Percentiles rank a stretch among this genome's conserved stretches.
These are phyloP conservation scores for Fusarium sp. DNA, from an alignment of 2,329 filamentous ascomycete genomes.

Conservation along the genomic window DNA sequence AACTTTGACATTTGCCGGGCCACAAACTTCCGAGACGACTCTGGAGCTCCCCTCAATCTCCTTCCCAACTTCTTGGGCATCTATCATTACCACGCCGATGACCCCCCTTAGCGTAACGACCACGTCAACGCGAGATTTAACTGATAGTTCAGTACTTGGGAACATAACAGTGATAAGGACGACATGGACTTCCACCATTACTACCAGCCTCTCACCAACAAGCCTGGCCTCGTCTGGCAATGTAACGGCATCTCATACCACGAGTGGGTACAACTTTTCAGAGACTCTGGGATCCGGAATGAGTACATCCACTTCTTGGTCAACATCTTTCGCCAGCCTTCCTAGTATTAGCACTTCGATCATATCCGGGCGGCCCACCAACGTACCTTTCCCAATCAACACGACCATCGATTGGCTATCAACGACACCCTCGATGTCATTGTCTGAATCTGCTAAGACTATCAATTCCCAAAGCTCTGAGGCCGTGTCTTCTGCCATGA, in stretches of 20 bases:
- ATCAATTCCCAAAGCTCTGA: neutral
- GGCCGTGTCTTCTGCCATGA: neutral
- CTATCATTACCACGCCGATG: slow-evolving; percentile 21
- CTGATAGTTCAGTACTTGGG: neutral
- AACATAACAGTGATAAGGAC: slow-evolving; percentile 12
- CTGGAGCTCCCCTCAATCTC: neutral
- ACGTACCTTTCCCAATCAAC: slow-evolving; percentile 29
- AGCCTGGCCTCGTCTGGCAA: slow-evolving; percentile 3
- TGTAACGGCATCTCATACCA: slow-evolving; percentile 16
- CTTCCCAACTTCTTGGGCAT: slow-evolving; percentile 11
- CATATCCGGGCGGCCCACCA: slow-evolving; percentile 17
- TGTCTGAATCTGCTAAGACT: neutral
- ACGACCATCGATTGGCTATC: slow-evolving; percentile 20
- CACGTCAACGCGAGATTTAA: neutral
- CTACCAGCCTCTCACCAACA: slow-evolving; percentile 14
- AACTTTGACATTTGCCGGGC: slow-evolving; percentile 22
- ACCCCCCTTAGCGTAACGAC: slow-evolving; percentile 11
- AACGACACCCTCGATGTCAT: neutral
- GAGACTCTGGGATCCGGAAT: neutral
- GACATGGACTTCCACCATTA: slow-evolving; percentile 29
- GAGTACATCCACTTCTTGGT: neutral
- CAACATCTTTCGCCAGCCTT: slow-evolving; percentile 1
- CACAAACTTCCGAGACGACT: neutral
- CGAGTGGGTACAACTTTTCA: slow-evolving; percentile 26
- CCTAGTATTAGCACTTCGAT: slow-evolving; percentile 16